Evolutionary conservation across 2,329 filamentous ascomycete genomes (phyloP), one percentile per base, ranked within the genome.

Genomic region (Colletotrichum tanaceti): DNA sequence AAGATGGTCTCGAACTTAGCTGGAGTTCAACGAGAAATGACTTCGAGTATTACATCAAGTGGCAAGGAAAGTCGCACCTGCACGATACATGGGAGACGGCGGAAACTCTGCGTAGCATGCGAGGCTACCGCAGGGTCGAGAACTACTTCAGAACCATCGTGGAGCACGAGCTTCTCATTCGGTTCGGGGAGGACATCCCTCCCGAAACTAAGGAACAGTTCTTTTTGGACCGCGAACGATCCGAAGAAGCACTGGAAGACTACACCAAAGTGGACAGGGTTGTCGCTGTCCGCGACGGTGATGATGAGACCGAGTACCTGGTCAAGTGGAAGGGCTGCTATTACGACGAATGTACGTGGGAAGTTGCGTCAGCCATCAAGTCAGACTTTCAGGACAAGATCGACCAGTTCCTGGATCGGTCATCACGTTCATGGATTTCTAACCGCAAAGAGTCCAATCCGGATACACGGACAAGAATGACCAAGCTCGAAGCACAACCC

Each of bases 331-430:
- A 96, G 80, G 93, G 93, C 13, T 87, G 98, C 59, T 93, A 91
- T 60, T 99, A 99, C 77, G 94, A 98, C 74, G 90, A 91, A 71
- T 97, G 93, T 80, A 99, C 97, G 2, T 99, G 97, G 97, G 96
- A 99, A 78, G 81, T 84, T 47, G 92, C 90, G 46, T 85, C 88
- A 6, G 85, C 95, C 41, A 88, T 98, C 73, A 92, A 90, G 76
- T 83, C 89, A 39, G 88, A 93, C 61, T 93, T 94, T 55, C 94
- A 98, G 78, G 88, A 89, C 74, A 93, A 97, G 81, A 95, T 99
- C 74, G 95, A 98, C 77, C 91, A 93, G 75, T 98, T 92, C 78
- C 84, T 97, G 65, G 92, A 98, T 76, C 92, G 96, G 61, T 89
- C 91, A 52, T 90, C 91, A 22, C 91, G 93, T 62, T 90, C 92